Conservation (phyloP, 139 green algal genomes). For the Pseudopediastrum boryanum region DNA sequence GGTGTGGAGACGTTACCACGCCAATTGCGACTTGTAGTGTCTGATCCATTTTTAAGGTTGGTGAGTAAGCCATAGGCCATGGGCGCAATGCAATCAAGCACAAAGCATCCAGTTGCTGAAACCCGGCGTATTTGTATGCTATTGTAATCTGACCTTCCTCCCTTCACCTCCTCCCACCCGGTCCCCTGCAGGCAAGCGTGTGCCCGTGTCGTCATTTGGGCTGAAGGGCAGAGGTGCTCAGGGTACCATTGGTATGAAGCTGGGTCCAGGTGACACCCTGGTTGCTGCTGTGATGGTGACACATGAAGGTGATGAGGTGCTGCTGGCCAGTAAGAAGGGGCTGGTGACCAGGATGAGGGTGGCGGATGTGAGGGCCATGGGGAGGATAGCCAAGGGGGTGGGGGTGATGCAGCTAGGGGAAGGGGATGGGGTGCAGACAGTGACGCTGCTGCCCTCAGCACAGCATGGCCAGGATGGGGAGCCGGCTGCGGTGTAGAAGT, state of each 20-base stretch:
- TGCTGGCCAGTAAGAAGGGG: conserved; percentile 59
- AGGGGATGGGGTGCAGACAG: conserved; percentile 49
- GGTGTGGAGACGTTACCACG: background rate
- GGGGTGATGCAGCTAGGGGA: conserved; percentile 40
- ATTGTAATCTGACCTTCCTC: background rate
- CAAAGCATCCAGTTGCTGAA: background rate
- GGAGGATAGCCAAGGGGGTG: conserved; percentile 44
- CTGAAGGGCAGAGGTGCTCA: background rate
- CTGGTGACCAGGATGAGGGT: conserved; percentile 50
- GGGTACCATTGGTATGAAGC: conserved; percentile 3
- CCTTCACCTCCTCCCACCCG: background rate
- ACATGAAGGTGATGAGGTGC: conserved; percentile 27
- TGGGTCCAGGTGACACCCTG: conserved; percentile 44
- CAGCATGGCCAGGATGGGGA: background rate
- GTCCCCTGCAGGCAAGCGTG: conserved; percentile 50
- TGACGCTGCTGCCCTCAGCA: conserved; percentile 40
- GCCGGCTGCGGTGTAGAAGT: too few relatives aligned
- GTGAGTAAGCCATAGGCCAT: background rate
- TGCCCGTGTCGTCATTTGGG: conserved; percentile 46
- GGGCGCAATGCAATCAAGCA: background rate
- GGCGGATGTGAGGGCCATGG: background rate
- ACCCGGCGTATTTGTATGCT: background rate
- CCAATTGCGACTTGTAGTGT: background rate
- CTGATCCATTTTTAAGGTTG: background rate
- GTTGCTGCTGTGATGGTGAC: conserved; percentile 47